A percentile compares a stretch with the other conserved stretches of the same genome.
Evolutionary conservation across 1,284 basidiomycete genomes (phyloP).

Genomic region (Kwoniella shivajii): DNA sequence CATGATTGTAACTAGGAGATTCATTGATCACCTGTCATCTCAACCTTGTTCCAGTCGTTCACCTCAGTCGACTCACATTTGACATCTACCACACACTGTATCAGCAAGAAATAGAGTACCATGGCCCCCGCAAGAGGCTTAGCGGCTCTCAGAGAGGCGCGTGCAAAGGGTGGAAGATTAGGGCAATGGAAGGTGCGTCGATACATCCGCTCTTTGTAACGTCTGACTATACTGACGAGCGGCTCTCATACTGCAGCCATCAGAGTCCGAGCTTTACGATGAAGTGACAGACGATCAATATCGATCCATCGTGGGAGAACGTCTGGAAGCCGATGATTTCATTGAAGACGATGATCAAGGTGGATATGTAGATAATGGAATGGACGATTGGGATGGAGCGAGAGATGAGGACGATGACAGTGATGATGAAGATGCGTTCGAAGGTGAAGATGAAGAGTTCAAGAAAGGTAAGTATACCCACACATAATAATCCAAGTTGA

Average conservation of each 20-base stretch:
- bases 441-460: conserved; percentile 54
- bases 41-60: no score
- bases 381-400: conserved; percentile 81
- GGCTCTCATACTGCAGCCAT: conserved; percentile 38
- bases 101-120: no score
- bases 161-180: conserved; percentile 54
- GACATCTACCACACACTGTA: no score
- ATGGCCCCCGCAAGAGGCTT: conserved; percentile 37
- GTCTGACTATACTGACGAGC: background rate
- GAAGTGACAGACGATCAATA: conserved; percentile 93
- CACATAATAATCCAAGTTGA: no score
- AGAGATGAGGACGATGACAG: conserved; percentile 51
- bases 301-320: conserved; percentile 75
- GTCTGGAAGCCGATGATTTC: conserved; percentile 91
- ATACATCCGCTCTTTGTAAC: background rate
- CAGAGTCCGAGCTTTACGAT: conserved; percentile 81
- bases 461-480: conserved; percentile 33
- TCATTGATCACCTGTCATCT: no score
- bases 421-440: conserved; percentile 53
- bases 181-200: conserved; percentile 56
- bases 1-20: no score
- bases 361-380: conserved; percentile 94
- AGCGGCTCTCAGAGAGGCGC: conserved; percentile 55
- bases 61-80: no score
- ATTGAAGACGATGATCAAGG: conserved; percentile 86